Conservation (phyloP, 1,284 basidiomycete genomes). For the Prillingera fragicola region DNA sequence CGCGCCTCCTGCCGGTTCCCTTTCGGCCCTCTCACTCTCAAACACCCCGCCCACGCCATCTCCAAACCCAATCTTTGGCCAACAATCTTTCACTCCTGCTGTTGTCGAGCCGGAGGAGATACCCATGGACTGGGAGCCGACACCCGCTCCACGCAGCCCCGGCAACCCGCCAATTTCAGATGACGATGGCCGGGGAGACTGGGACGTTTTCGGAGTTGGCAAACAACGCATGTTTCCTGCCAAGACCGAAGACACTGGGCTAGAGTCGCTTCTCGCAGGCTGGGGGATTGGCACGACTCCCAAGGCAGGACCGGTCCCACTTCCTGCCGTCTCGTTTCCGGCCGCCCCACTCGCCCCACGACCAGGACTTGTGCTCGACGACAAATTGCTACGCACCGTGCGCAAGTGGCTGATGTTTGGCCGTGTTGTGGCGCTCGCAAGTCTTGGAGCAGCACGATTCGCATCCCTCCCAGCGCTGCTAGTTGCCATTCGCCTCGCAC, state of each 20-base stretch:
- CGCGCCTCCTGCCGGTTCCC: neutral
- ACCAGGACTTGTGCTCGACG: conserved; percentile 5
- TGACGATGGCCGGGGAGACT: conserved; percentile 18
- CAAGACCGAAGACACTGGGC: conserved; percentile 33
- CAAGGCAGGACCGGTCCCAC: neutral
- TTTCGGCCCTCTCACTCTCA: conserved; percentile 11
- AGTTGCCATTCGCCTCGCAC: neutral
- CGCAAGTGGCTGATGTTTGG: conserved; percentile 3
- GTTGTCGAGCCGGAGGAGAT: conserved; percentile 12
- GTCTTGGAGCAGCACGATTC: no score
- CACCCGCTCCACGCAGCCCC: conserved; percentile 10
- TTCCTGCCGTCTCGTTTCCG: neutral
- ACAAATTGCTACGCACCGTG: conserved; percentile 1
- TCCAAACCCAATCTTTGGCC: conserved; percentile 33
- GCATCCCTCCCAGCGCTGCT: neutral
- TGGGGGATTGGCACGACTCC: conserved; percentile 28
- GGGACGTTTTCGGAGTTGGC: conserved; percentile 37
- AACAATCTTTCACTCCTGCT: conserved; percentile 11
- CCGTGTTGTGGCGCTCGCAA: conserved; percentile 3
- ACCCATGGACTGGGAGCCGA: conserved; percentile 46
- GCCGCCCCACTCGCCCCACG: neutral
- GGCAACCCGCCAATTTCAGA: conserved; percentile 1
- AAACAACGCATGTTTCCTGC: conserved; percentile 38
- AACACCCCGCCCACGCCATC: conserved; percentile 5
- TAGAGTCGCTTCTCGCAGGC: conserved; percentile 35